These are phyloP conservation scores for Penicillium frequentans DNA, from an alignment of 2,329 filamentous ascomycete species.

Conservation along the genomic window DNA sequence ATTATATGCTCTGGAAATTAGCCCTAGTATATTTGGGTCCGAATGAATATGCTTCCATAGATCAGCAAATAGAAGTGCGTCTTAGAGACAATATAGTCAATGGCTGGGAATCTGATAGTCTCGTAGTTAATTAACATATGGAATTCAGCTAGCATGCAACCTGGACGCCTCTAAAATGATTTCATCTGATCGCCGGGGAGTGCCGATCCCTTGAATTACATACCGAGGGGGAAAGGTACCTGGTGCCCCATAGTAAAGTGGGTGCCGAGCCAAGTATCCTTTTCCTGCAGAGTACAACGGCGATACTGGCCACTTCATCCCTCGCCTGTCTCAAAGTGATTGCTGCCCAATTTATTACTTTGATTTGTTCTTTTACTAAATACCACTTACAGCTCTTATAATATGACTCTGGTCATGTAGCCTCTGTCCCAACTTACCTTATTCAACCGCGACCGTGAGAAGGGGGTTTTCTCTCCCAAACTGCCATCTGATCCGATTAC, in stretches of 20 bases:
- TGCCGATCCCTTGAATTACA: constrained; percentile 24
- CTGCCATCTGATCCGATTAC: constrained; percentile 14
- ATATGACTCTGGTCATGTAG: constrained; percentile 19
- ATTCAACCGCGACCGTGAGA: constrained; percentile 14
- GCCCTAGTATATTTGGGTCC: background rate
- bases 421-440: constrained; percentile 2
- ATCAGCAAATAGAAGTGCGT: background rate
- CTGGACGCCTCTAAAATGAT: constrained; percentile 1
- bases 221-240: constrained; percentile 18
- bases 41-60: background rate
- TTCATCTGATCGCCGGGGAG: constrained; percentile 13
- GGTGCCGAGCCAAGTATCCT: constrained; percentile 19
- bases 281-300: constrained; percentile 14
- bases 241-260: constrained; percentile 15
- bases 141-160: background rate
- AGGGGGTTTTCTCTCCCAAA: constrained; percentile 11
- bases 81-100: no score
- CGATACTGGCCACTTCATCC: constrained; percentile 20
- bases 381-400: background rate
- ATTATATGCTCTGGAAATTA: background rate
- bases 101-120: no score
- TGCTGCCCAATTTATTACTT: constrained; percentile 20
- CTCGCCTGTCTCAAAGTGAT: constrained; percentile 21
- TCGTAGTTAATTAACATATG: no score
- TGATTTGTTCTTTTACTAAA: background rate